Conservation (phyloP, 257 asterid species). For the Lavandula angustifolia region DNA sequence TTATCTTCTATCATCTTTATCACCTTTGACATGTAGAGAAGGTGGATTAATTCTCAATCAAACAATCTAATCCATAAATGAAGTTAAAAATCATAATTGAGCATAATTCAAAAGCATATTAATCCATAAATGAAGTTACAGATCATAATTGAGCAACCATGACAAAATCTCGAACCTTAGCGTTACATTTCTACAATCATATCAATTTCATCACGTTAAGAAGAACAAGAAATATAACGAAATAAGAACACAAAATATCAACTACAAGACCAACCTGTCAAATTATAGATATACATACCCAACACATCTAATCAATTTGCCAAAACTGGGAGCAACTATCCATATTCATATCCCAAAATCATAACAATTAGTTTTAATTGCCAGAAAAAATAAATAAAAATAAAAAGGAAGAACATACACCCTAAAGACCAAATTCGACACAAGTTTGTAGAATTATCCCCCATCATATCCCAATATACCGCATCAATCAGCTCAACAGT, state of each 20-base stretch:
- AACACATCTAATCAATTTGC: neutral
- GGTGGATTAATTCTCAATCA: neutral
- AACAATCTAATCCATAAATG: neutral
- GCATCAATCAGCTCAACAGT: neutral
- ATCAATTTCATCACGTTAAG: neutral
- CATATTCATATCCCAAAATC: neutral
- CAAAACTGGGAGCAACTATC: neutral
- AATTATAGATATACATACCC: neutral
- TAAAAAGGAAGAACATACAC: neutral
- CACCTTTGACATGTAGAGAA: neutral
- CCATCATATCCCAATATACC: neutral
- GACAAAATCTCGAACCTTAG: constrained; percentile 7
- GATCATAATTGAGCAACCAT: neutral
- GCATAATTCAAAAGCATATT: neutral
- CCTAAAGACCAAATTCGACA: constrained; percentile 8
- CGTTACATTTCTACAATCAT: neutral
- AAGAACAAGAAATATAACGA: neutral
- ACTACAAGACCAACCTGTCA: constrained; percentile 2
- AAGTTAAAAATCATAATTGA: neutral
- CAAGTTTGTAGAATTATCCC: neutral
- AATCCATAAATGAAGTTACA: constrained; percentile 18
- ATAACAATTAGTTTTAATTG: neutral
- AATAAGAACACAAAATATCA: neutral
- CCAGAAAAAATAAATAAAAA: neutral
- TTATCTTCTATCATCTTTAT: constrained; percentile 3